These are phyloP conservation scores for Sporothrix sp. DNA, from an alignment of 2,329 filamentous ascomycete genomes.

Conservation along the genomic window DNA sequence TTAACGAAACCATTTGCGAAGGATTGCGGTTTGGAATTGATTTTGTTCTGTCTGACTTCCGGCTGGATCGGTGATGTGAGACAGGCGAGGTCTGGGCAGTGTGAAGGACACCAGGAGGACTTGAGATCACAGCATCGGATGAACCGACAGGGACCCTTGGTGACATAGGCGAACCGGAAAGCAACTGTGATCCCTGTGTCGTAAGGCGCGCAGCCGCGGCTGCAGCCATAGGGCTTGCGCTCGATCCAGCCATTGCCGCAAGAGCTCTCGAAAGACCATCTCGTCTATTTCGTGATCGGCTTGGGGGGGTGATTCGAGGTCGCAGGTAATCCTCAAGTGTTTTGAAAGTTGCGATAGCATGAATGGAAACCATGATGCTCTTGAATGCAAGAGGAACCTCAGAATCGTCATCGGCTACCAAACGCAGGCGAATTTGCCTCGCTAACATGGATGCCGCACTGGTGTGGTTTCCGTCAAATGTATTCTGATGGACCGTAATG, in stretches of 20 bases:
- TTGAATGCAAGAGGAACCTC: slow-evolving; percentile 80
- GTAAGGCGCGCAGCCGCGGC: slow-evolving; percentile 38
- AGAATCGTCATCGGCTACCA: slow-evolving; percentile 82
- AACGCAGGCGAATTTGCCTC: slow-evolving; percentile 83
- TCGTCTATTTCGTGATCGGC: slow-evolving; percentile 58
- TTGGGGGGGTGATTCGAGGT: slow-evolving; percentile 73
- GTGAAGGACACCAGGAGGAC: background rate
- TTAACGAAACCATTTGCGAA: slow-evolving; percentile 28
- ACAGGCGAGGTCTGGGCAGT: background rate
- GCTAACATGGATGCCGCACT: slow-evolving; percentile 93
- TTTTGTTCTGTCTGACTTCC: slow-evolving; percentile 36
- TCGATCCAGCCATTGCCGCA: slow-evolving; percentile 63
- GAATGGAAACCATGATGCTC: slow-evolving; percentile 97
- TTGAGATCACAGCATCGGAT: slow-evolving; percentile 21
- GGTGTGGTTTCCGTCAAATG: slow-evolving; percentile 79
- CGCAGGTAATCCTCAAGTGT: slow-evolving; percentile 91
- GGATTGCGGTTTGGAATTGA: slow-evolving; percentile 20
- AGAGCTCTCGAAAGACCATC: slow-evolving; percentile 55
- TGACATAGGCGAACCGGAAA: slow-evolving; percentile 21
- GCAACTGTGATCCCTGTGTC: slow-evolving; percentile 29
- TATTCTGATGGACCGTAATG: slow-evolving; percentile 86
- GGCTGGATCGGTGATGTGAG: slow-evolving; percentile 25
- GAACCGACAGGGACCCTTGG: slow-evolving; percentile 27
- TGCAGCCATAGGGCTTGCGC: slow-evolving; percentile 46
- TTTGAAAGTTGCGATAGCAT: slow-evolving; percentile 97